Evolutionary conservation across 345 rosid genomes (phyloP), one percentile per base, ranked within the genome.

Genomic region (Eucalyptus sp.): DNA sequence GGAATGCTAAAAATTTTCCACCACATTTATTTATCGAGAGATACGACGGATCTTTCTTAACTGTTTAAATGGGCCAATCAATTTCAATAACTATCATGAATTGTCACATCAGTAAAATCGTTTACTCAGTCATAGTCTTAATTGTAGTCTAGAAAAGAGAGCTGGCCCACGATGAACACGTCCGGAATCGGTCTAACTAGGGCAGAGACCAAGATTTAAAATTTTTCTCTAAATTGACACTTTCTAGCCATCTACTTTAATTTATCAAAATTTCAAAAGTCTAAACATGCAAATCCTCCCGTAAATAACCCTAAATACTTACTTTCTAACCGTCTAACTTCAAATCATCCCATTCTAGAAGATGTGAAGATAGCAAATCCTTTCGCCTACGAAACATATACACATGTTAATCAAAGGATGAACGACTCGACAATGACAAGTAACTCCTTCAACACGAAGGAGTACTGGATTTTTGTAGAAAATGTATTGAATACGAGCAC

Each of bases 1-100:
- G 68, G 31, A 31, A n/a, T 64, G 76, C 4, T n/a, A 64, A 64
- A 64, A 64, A 0, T 0, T 2, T 29, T 64, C 18, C 16, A n/a
- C 37, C 37, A 7, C 17, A 64, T 64, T n/a, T 64, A 16, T 64
- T 64, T n/a, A 7, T 31, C 2, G 18, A 13, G 71, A n/a, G 10
- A n/a, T n/a, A 29, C 5, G 0, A 29, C 3, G 13, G 18, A 1
- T 29, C 71, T n/a, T 51, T 51, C 1, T 17, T 17, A 22, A 51
- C 5, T 44, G 8, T 44, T 17, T 51, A 29, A 13, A 29, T 64
- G 1, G 37, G 18, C 37, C 33, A 29, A 12, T 64, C 31, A n/a
- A 2, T 64, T 64, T 64, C 4, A 64, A 29, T 64, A n/a, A 64
- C 18, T 2, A 7, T 64, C 37, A n/a, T n/a, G 37, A n/a, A 29